Conservation (phyloP, 148 eudicot species). For the Rheum nobile region DNA sequence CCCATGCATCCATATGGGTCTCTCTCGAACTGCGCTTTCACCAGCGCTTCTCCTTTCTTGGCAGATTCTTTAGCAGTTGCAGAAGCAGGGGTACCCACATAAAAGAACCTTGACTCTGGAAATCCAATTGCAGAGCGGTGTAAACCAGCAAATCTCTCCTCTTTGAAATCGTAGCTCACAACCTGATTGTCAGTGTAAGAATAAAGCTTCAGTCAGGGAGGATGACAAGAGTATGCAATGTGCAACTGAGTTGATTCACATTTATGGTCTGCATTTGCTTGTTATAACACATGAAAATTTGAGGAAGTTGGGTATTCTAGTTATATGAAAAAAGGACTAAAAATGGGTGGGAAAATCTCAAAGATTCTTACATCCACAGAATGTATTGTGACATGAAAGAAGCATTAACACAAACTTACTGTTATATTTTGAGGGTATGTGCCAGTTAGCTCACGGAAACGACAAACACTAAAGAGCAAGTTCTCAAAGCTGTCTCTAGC, state of each 20-base stretch:
- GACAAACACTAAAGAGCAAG: slow-evolving; percentile 87
- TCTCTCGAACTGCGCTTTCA: slow-evolving; percentile 66
- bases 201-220: too few relatives aligned
- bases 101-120: slow-evolving; percentile 59
- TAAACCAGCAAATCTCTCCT: slow-evolving; percentile 60
- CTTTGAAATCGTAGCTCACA: slow-evolving; percentile 86
- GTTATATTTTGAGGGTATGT: slow-evolving; percentile 83
- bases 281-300: neutral
- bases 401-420: slow-evolving; percentile 27
- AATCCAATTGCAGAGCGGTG: slow-evolving; percentile 78
- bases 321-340: neutral
- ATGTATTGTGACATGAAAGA: neutral
- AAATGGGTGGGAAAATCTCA: neutral
- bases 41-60: slow-evolving; percentile 74
- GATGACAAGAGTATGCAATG: neutral
- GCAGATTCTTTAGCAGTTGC: slow-evolving; percentile 61
- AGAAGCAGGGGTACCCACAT: slow-evolving; percentile 73
- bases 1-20: slow-evolving; percentile 90
- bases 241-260: neutral
- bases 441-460: slow-evolving; percentile 92
- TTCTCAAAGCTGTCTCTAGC: slow-evolving; percentile 97
- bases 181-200: slow-evolving; percentile 30
- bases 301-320: neutral
- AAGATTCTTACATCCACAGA: too few relatives aligned
- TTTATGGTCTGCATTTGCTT: neutral